Conservation (phyloP, 140 eudicot species). For the Senecio squalidus region DNA sequence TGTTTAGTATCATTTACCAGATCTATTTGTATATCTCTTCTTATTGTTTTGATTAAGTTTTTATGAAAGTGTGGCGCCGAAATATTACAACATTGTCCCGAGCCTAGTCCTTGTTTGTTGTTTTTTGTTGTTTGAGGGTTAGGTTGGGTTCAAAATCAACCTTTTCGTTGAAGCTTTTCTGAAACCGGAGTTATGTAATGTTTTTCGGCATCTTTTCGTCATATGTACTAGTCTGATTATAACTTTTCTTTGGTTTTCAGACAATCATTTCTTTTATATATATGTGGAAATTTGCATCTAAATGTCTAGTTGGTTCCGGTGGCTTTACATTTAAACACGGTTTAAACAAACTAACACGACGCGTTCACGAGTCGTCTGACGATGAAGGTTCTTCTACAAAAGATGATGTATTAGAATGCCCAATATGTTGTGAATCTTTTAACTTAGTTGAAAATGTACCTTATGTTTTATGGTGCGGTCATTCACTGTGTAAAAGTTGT, state of each 20-base stretch:
- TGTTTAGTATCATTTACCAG: no score
- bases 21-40: no score
- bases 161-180: no score
- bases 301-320: slow-evolving; percentile 52
- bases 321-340: slow-evolving; percentile 30
- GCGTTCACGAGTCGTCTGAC: slow-evolving; percentile 46
- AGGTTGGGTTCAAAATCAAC: no score
- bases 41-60: no score
- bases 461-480: slow-evolving; percentile 95
- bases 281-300: slow-evolving; percentile 66
- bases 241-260: slow-evolving; percentile 4
- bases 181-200: no score
- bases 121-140: no score
- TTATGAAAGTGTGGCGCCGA: no score
- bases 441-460: slow-evolving; percentile 83
- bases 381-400: slow-evolving; percentile 50
- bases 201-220: no score
- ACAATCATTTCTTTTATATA: slow-evolving; percentile 10
- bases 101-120: no score
- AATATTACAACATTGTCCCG: no score
- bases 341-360: slow-evolving; percentile 36
- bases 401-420: slow-evolving; percentile 83
- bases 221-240: no score
- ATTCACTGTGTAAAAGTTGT: slow-evolving; percentile 80
- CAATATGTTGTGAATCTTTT: slow-evolving; percentile 85